Evolutionary conservation across 139 green algal species (phyloP), one percentile per base, ranked within the genome.

Genomic region (Chlamydomonas applanata): DNA sequence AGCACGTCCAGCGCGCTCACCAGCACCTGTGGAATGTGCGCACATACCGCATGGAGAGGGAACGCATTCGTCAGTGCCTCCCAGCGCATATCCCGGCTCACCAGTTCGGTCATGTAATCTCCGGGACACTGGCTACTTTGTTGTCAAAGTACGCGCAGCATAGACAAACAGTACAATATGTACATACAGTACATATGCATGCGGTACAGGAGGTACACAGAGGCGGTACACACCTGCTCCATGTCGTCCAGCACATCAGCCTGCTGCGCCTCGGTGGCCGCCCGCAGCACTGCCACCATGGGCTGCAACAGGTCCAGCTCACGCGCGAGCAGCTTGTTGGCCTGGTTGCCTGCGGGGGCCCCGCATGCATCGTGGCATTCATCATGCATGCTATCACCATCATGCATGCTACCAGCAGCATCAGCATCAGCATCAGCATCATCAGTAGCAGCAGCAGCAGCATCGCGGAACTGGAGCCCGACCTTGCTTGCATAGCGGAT

Each of bases 321-420:
- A 36, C 80, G 66, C 20, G 77, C 44, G 0, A 73, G 24, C 36
- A 85, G 57, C 77, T 80, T 79, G 77, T 83, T 86, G 75, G 80
- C 84, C 0, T 45, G 57, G 27, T 85, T 89, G 67, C 62, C 83
- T 76, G 49, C 19, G 30, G 35, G 25, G 25, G 22, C 56, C 20
- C 46, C 16, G 46, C 46, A n/a, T n/a, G n/a, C n/a, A n/a, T n/a
- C n/a, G n/a, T n/a, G n/a, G n/a, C n/a, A n/a, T n/a, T n/a, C n/a
- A n/a, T n/a, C n/a, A n/a, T n/a, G n/a, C n/a, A n/a, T n/a, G n/a
- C n/a, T n/a, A n/a, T n/a, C n/a, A n/a, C n/a, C n/a, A n/a, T n/a
- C n/a, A n/a, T n/a, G n/a, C n/a, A n/a, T n/a, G n/a, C n/a, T n/a
- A n/a, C n/a, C n/a, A n/a, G n/a, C n/a, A n/a, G n/a, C n/a, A n/a